phyloP scores from a whole-genome alignment of 2,329 filamentous ascomycete species.

The Colletotrichum graminicola region DNA sequence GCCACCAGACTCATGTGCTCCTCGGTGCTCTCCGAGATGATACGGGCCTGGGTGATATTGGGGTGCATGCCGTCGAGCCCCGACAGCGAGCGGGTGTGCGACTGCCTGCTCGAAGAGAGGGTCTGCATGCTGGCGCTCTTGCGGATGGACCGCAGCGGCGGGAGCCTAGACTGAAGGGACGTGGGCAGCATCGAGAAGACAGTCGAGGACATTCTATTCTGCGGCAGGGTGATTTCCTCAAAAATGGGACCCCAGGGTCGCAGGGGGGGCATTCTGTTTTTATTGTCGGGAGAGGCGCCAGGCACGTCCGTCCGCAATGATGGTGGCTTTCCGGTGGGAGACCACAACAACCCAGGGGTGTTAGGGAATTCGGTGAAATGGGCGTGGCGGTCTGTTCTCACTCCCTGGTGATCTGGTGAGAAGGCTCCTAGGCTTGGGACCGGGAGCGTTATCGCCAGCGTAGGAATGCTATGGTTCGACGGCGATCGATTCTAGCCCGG shows the following conservation, averaged over 20 bases:
- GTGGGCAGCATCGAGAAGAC: constrained; percentile 67
- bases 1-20: constrained; percentile 38
- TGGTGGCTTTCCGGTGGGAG: constrained; percentile 7
- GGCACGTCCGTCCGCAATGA: constrained; percentile 15
- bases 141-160: constrained; percentile 63
- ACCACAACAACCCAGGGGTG: constrained; percentile 28
- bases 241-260: constrained; percentile 44
- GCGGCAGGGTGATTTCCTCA: constrained; percentile 49
- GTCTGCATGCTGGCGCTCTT: constrained; percentile 53
- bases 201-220: constrained; percentile 56
- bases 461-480: constrained; percentile 29
- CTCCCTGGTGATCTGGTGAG: neutral
- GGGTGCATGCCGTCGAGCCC: constrained; percentile 33
- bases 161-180: constrained; percentile 64
- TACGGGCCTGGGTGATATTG: constrained; percentile 24
- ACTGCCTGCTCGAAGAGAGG: constrained; percentile 34
- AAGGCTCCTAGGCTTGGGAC: constrained; percentile 18
- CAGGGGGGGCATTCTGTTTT: constrained; percentile 40
- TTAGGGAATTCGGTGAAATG: constrained; percentile 34
- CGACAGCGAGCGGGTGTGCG: constrained; percentile 35
- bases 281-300: constrained; percentile 7
- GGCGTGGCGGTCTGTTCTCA: constrained; percentile 24
- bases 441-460: constrained; percentile 6
- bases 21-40: constrained; percentile 38
- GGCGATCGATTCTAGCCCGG: constrained; percentile 24